Evolutionary conservation across 108 stramenopile genomes (phyloP).

Genomic region (Thalassiosira profunda): DNA sequence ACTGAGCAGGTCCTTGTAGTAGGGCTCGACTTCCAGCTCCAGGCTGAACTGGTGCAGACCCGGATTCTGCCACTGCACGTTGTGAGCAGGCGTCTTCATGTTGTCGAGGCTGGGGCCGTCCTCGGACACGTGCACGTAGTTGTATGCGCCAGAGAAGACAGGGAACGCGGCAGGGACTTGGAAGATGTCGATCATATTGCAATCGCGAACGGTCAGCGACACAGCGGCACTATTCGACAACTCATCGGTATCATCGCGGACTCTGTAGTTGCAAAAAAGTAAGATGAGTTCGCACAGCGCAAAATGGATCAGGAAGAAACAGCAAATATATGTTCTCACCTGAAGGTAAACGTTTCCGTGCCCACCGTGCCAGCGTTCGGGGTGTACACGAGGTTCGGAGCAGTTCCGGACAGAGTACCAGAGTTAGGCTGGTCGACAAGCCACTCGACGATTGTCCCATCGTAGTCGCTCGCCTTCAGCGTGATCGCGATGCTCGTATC

Average conservation of each 20-base stretch:
- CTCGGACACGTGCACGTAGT: constrained; percentile 34
- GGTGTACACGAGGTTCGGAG: constrained; percentile 24
- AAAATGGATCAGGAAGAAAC: no score
- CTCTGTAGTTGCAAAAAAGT: no score
- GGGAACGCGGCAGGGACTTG: constrained; percentile 9
- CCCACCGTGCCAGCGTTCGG: constrained; percentile 15
- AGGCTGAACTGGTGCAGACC: constrained; percentile 19
- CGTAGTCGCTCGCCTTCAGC: constrained; percentile 20
- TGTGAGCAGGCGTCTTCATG: constrained; percentile 21
- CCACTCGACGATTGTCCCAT: constrained; percentile 17
- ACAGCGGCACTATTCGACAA: constrained; percentile 12
- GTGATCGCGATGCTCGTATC: constrained; percentile 9
- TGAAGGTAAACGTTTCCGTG: constrained; percentile 15
- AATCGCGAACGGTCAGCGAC: constrained; percentile 10
- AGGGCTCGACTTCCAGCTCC: constrained; percentile 10
- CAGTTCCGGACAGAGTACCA: constrained; percentile 7
- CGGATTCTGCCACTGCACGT: constrained; percentile 18
- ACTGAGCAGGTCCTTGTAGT: constrained; percentile 19
- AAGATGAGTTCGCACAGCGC: no score
- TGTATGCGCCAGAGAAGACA: constrained; percentile 6
- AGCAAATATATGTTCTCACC: no score
- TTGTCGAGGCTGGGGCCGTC: constrained; percentile 15
- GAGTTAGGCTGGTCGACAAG: constrained; percentile 2
- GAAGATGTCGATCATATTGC: constrained; percentile 15
- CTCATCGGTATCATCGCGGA: constrained; percentile 7